Evolutionary conservation across 768 basidiomycete genomes (phyloP), one percentile per base, ranked within the genome.

Genomic region (Auricularia auricula-judae): DNA sequence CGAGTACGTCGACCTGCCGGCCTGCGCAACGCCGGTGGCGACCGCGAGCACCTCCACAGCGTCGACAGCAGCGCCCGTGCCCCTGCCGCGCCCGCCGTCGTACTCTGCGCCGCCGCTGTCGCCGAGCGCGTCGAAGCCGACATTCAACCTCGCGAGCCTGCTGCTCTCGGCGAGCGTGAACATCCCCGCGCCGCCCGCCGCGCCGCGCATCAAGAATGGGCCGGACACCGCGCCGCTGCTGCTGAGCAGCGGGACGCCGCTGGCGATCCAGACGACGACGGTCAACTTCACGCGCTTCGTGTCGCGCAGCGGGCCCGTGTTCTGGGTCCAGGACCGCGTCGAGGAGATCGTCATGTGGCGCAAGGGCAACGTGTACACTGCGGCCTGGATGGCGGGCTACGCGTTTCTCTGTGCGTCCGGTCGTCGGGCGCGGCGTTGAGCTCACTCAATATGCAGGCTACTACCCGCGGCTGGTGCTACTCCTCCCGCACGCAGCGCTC

Each of bases 301-400:
- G 3, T 81, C 84, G 4, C 86, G 81, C 68, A 79, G 85, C 3
- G 90, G 91, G 0, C 87, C 89, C 0, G 75, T 93, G 5, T 96
- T 95, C 70, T 96, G 93, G 93, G 67, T 95, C 21, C 91, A 91
- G 74, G 93, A 97, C 71, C 76, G 93, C 1, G 71, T 91, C 14
- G 93, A 96, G 72, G 93, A 95, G 75, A 79, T 93, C 3, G 64
- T 95, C 3, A 78, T 89, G 67, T 95, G 93, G 93, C 86, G 83
- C 72, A 81, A 82, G 56, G 86, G 87, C 0, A 87, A 86, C 87
- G 82, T 80, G 69, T 77, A 83, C 51, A 94, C 93, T 1, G 71
- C 76, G 47, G 80, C 83, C 0, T 95, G 89, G 87, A 86, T 95
- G 76, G 80, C 84, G 2, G 80, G 75, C 0, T 95, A 93, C 73